Evolutionary conservation across 305 asterid species (phyloP), one percentile per base, ranked within the genome.

Genomic region (Caryopteris hybrid): DNA sequence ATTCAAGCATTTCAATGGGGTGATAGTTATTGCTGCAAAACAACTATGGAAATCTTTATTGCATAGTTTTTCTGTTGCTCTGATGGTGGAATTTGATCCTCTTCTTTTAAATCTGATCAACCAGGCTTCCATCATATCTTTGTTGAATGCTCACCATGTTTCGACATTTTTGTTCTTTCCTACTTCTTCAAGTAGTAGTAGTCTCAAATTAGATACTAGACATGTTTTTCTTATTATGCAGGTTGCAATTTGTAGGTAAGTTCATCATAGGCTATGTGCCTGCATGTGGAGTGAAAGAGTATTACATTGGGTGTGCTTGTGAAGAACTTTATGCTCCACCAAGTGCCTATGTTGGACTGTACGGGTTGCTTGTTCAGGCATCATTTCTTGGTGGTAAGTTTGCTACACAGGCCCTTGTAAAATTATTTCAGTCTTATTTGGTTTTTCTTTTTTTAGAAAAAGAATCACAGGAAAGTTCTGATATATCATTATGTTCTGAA

Each of bases 281-380:
- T 41, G 82, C 81, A 52, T 86, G 93, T 74, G 86, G 93, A 66
- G 96, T 85, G 74, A 91, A 91, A 81, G 97, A 88, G 74, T 91
- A 91, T 82, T 91, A 88, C 74, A 74, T 91, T 46, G 95, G 93
- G 43, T 81, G 90, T 71, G 93, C 89, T 55, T 89, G 97, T 76
- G 91, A 87, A 41, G 92, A 87, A 72, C 90, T 89, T 48, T 91
- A 91, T 83, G 90, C 87, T 73, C 97, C 97, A 59, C 96, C 97
- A 54, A 84, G 86, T 86, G 96, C 97, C 64, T 86, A 86, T 78
- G 81, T 91, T 85, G 80, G 81, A n/a, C 74, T 91, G 74, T 88
- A 84, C 65, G 97, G 96, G 21, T 71, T 91, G 73, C 72, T 86
- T 52, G 90, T 85, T 73, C 88, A 87, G 80, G 91, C 93, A 80